phyloP scores from a whole-genome alignment of 129 eudicot genomes.

The carrot (Daucus carota) region DNA sequence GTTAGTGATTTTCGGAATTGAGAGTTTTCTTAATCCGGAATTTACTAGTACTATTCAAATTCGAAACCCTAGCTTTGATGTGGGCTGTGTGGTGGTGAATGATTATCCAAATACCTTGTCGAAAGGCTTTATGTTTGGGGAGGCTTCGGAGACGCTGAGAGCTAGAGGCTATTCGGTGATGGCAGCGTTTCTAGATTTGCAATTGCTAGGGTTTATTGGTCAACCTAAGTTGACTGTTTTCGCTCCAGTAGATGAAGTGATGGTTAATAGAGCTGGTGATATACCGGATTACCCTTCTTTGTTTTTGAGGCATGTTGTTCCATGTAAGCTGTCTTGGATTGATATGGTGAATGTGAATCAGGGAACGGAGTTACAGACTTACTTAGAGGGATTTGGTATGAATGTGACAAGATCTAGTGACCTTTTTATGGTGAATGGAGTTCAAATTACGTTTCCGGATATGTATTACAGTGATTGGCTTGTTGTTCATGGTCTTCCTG shows the following conservation, averaged over 20 bases:
- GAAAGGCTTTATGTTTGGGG: background rate
- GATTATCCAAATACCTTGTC: background rate
- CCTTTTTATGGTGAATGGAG: conserved; percentile 48
- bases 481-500: conserved; percentile 53
- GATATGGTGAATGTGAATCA: conserved; percentile 40
- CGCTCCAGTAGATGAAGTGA: conserved; percentile 54
- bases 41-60: conserved; percentile 1
- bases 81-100: background rate
- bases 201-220: conserved; percentile 27
- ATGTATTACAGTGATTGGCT: conserved; percentile 58
- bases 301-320: conserved; percentile 58
- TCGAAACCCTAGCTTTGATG: background rate
- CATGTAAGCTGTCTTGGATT: conserved; percentile 50
- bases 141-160: conserved; percentile 13
- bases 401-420: conserved; percentile 28
- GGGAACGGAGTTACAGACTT: conserved; percentile 36
- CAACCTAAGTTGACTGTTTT: conserved; percentile 54
- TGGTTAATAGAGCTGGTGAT: conserved; percentile 44
- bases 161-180: conserved; percentile 16
- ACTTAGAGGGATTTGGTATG: conserved; percentile 45
- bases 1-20: conserved; percentile 9
- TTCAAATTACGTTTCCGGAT: conserved; percentile 50
- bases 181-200: conserved; percentile 22
- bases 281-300: conserved; percentile 39
- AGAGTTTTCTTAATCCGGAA: conserved; percentile 13